Evolutionary conservation across 768 basidiomycete genomes (phyloP).

Genomic region (Collybiopsis confluens): DNA sequence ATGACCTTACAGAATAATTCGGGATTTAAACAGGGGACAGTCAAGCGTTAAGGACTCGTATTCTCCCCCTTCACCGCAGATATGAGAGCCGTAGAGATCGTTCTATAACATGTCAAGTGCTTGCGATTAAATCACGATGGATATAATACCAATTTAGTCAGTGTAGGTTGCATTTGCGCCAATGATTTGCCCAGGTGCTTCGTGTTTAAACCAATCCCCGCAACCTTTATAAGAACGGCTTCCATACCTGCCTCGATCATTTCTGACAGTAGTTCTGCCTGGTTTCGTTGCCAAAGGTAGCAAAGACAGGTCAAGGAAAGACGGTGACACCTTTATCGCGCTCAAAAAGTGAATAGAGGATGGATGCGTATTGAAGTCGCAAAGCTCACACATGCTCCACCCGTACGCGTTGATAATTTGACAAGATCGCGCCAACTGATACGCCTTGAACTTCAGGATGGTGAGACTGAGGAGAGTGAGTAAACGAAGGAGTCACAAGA

Average conservation of each 20-base stretch:
- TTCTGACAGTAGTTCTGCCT: conserved; percentile 76
- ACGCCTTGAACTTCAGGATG: conserved; percentile 85
- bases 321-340: conserved; percentile 61
- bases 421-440: conserved; percentile 94
- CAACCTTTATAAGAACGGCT: conserved; percentile 89
- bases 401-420: conserved; percentile 93
- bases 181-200: conserved; percentile 79
- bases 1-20: conserved; percentile 61
- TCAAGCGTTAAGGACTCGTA: conserved; percentile 94
- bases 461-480: conserved; percentile 38
- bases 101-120: conserved; percentile 44
- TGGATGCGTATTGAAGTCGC: neutral
- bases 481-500: conserved; percentile 7
- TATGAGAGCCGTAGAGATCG: conserved; percentile 78
- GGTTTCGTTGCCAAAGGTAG: conserved; percentile 93
- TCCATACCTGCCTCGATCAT: conserved; percentile 82
- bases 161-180: conserved; percentile 64
- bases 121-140: neutral
- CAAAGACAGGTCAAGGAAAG: conserved; percentile 75
- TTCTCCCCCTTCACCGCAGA: conserved; percentile 98
- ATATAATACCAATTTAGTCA: conserved; percentile 62
- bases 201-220: conserved; percentile 82
- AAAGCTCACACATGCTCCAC: conserved; percentile 91
- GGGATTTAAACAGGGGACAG: conserved; percentile 80
- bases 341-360: neutral